Evolutionary conservation across 2,329 filamentous ascomycete species (phyloP).

Genomic region (Colletotrichum sp.): DNA sequence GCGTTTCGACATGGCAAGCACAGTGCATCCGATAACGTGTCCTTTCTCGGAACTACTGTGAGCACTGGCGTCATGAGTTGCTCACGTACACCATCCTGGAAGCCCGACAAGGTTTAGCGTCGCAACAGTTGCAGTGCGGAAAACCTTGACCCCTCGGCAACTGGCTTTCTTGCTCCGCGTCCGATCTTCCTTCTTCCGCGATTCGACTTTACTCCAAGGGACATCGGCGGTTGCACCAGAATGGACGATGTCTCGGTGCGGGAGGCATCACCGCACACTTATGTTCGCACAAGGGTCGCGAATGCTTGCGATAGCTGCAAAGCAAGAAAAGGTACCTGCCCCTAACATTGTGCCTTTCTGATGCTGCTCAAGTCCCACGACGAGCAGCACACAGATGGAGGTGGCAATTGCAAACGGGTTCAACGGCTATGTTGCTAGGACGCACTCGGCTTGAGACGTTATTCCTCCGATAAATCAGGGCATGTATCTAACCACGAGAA

Average conservation of each 20-base stretch:
- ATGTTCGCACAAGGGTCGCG: constrained; percentile 45
- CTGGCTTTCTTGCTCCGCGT: constrained; percentile 1
- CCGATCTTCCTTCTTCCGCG: constrained; percentile 17
- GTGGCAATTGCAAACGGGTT: neutral
- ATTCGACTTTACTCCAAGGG: neutral
- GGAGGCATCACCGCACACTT: constrained; percentile 9
- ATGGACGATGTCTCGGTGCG: constrained; percentile 20
- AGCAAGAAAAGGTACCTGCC: constrained; percentile 44
- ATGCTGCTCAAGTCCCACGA: neutral
- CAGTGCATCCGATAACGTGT: constrained; percentile 14
- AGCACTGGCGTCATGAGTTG: neutral
- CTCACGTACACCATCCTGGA: neutral
- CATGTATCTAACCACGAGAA: neutral
- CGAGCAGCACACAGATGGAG: neutral
- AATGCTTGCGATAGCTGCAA: constrained; percentile 63
- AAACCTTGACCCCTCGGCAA: neutral
- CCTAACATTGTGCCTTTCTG: neutral
- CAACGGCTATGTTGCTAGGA: neutral
- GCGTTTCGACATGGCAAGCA: neutral
- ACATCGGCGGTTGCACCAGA: neutral
- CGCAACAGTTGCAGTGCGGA: neutral
- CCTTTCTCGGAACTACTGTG: neutral
- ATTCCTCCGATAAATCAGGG: neutral
- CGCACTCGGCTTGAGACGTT: neutral
- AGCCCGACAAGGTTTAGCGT: neutral